A percentile compares a stretch with the other conserved stretches of the same genome.
phyloP scores from a whole-genome alignment of 441 rosid species.

The Jatropha podagrica region DNA sequence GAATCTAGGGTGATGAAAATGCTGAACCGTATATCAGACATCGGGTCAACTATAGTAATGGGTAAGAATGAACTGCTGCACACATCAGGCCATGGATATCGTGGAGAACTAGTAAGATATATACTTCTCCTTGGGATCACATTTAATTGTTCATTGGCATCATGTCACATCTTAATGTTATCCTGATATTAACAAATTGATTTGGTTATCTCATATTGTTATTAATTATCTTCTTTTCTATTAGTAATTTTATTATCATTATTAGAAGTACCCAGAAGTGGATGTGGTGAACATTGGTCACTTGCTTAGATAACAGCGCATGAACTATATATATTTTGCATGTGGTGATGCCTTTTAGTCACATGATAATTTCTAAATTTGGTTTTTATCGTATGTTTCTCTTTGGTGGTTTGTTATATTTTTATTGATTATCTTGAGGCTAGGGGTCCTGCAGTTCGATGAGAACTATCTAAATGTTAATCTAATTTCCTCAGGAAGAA shows the following conservation, averaged over 20 bases:
- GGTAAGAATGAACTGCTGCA: slow-evolving; percentile 85
- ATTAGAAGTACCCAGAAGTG: not conserved
- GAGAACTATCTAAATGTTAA: slow-evolving; percentile 11
- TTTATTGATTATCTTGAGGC: not conserved
- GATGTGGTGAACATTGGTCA: not conserved
- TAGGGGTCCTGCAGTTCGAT: not conserved
- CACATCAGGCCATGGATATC: slow-evolving; percentile 97
- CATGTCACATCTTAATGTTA: not conserved
- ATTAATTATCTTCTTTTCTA: not conserved
- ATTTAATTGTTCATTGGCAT: not conserved
- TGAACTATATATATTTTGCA: not conserved
- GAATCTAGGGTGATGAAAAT: slow-evolving; percentile 96
- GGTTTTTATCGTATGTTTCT: not conserved
- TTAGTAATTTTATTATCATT: too few relatives aligned
- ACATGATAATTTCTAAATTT: not conserved
- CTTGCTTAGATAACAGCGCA: not conserved
- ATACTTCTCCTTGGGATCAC: slow-evolving; percentile 18
- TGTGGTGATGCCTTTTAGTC: not conserved
- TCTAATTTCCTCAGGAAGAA: slow-evolving; percentile 70
- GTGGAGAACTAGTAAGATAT: slow-evolving; percentile 80
- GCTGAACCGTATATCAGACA: slow-evolving; percentile 91
- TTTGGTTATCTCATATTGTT: not conserved
- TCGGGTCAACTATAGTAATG: slow-evolving; percentile 87
- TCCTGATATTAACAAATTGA: not conserved
- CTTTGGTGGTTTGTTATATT: not conserved